phyloP scores from a whole-genome alignment of 164 flowering plant species.

The Akebia trifoliata region DNA sequence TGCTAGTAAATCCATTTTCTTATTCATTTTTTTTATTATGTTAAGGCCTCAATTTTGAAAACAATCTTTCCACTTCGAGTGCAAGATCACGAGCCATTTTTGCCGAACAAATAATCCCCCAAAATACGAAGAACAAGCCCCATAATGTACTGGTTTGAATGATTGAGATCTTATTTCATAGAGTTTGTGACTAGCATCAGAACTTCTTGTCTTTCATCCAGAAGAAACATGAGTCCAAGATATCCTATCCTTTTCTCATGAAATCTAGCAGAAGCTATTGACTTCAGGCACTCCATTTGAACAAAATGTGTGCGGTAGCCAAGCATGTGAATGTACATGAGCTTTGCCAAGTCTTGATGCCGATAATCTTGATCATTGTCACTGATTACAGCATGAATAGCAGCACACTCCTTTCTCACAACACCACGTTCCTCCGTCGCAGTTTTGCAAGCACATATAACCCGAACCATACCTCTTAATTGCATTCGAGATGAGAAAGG shows the following conservation, averaged over 20 bases:
- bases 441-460: constrained; percentile 96
- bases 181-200: constrained; percentile 98
- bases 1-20: no score
- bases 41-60: constrained; percentile 94
- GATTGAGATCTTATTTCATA: constrained; percentile 96
- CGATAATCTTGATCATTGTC: constrained; percentile 89
- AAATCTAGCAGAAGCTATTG: constrained; percentile 92
- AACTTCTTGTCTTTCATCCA: constrained; percentile 99
- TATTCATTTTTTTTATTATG: constrained; percentile 87
- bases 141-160: constrained; percentile 87
- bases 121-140: constrained; percentile 98
- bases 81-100: constrained; percentile 99
- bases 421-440: constrained; percentile 99
- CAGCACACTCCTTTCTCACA: constrained; percentile 96
- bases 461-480: constrained; percentile 97
- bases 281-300: constrained; percentile 99
- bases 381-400: constrained; percentile 88
- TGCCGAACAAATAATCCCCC: constrained; percentile 95
- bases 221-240: constrained; percentile 97
- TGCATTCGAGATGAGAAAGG: constrained; percentile 98
- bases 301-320: constrained; percentile 99
- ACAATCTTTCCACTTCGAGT: constrained; percentile 91
- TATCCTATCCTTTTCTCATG: constrained; percentile 99
- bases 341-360: constrained; percentile 95
- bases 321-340: constrained; percentile 99